Conservation (phyloP, 441 rosid species). For the Biscutella auriculata region DNA sequence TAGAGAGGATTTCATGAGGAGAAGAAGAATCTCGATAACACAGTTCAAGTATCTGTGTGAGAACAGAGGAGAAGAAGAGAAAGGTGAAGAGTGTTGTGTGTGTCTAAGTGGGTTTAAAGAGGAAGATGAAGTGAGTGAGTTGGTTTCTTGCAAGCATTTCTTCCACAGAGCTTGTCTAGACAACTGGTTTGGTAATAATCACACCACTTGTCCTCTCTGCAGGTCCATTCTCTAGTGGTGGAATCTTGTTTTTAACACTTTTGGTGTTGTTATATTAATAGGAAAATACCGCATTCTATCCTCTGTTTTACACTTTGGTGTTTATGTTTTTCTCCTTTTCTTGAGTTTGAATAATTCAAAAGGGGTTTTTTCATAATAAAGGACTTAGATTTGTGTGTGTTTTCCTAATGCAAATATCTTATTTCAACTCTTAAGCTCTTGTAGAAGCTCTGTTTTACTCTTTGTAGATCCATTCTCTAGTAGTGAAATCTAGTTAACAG, state of each 20-base stretch:
- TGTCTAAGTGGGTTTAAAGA: constrained; percentile 64
- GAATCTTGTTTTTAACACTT: neutral
- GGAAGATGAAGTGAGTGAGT: constrained; percentile 75
- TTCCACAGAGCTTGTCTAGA: constrained; percentile 63
- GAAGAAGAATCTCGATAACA: constrained; percentile 38
- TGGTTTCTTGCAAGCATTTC: constrained; percentile 70
- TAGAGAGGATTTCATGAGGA: constrained; percentile 16
- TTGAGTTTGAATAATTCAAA: neutral
- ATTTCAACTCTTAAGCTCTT: too few species aligned
- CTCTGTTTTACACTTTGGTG: constrained; percentile 14
- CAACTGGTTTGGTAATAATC: constrained; percentile 60
- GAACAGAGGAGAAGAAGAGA: constrained; percentile 5
- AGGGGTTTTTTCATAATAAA: constrained; percentile 19
- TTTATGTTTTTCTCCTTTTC: constrained; percentile 2
- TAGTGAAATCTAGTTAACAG: too few species aligned
- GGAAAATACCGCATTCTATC: neutral
- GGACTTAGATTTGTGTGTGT: neutral
- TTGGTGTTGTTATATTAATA: neutral
- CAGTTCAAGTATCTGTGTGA: constrained; percentile 40
- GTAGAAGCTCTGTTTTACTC: too few species aligned
- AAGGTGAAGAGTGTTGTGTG: constrained; percentile 52
- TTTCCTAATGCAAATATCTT: too few species aligned
- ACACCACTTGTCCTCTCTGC: constrained; percentile 68
- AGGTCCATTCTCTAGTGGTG: constrained; percentile 39
- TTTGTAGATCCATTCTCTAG: too few species aligned